Evolutionary conservation across 257 asterid species (phyloP).

Genomic region (Striga asiatica): DNA sequence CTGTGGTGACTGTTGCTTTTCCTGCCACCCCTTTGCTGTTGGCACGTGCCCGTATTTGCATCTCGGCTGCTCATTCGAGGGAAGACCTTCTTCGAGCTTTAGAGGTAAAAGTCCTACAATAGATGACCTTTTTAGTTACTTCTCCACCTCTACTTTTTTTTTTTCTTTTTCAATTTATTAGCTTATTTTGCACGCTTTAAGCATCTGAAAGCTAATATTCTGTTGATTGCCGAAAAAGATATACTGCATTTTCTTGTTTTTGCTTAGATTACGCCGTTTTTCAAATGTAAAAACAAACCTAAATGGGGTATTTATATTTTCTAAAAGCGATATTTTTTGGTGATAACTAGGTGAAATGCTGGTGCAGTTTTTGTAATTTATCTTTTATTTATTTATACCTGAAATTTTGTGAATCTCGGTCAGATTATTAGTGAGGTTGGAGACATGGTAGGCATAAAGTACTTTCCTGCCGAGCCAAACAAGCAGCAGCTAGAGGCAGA

Average conservation of each 20-base stretch:
- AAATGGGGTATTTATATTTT: not conserved
- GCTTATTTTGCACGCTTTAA: no score
- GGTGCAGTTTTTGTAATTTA: not conserved
- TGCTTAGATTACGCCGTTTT: not conserved
- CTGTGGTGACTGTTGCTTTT: constrained; percentile 91
- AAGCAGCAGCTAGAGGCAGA: constrained; percentile 64
- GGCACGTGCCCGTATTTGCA: constrained; percentile 95
- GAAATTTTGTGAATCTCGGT: no score
- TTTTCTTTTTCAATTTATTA: not conserved
- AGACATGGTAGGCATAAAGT: constrained; percentile 73
- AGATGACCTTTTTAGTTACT: not conserved
- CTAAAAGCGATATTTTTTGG: not conserved
- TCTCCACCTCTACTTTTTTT: not conserved
- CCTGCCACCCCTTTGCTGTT: constrained; percentile 94
- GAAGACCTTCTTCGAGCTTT: constrained; percentile 86
- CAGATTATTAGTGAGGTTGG: constrained; percentile 81
- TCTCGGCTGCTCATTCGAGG: constrained; percentile 88
- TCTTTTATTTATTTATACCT: not conserved
- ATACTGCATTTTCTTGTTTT: not conserved
- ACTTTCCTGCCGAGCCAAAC: constrained; percentile 76
- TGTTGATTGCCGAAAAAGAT: not conserved
- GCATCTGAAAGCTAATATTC: not conserved
- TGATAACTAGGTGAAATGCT: not conserved
- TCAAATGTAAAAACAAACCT: not conserved
- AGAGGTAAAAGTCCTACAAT: constrained; percentile 35